Percentiles rank a stretch among this genome's conserved stretches.
Evolutionary conservation across 2,329 filamentous ascomycete genomes (phyloP).

Genomic region (Scytalidium lignicola): DNA sequence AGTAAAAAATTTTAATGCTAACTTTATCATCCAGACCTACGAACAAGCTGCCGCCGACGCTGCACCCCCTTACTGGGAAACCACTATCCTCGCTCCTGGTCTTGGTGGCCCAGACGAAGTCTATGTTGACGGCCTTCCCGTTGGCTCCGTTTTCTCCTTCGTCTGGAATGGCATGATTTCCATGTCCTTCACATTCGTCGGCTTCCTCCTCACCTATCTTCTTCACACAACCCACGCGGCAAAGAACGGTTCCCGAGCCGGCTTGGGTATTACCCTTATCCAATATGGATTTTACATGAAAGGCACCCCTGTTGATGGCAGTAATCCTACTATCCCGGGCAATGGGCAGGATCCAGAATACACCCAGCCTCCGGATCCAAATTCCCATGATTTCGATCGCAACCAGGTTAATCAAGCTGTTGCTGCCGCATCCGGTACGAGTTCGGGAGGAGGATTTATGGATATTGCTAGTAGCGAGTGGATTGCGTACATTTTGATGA

Average conservation of each 20-base stretch:
- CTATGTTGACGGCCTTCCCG: slow-evolving; percentile 92
- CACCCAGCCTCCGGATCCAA: slow-evolving; percentile 75
- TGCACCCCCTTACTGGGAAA: slow-evolving; percentile 98
- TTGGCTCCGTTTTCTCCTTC: slow-evolving; percentile 81
- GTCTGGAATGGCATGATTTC: slow-evolving; percentile 95
- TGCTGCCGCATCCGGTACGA: slow-evolving; percentile 30
- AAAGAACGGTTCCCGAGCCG: slow-evolving; percentile 93
- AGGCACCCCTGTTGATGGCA: slow-evolving; percentile 37
- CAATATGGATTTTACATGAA: slow-evolving; percentile 98
- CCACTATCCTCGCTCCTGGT: slow-evolving; percentile 90
- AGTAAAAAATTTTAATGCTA: not conserved
- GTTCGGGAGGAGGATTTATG: slow-evolving; percentile 37
- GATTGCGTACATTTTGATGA: slow-evolving; percentile 90
- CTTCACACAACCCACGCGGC: slow-evolving; percentile 96
- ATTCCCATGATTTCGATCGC: slow-evolving; percentile 83
- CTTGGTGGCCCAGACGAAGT: slow-evolving; percentile 89
- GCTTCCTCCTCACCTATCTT: slow-evolving; percentile 96
- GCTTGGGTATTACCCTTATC: slow-evolving; percentile 89
- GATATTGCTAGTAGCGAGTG: slow-evolving; percentile 74
- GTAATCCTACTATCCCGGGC: slow-evolving; percentile 33
- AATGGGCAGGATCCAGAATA: slow-evolving; percentile 48
- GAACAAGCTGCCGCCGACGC: slow-evolving; percentile 97
- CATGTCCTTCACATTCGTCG: slow-evolving; percentile 94
- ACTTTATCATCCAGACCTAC: slow-evolving; percentile 63
- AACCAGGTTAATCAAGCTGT: slow-evolving; percentile 51